Evolutionary conservation across 202 grass and related monocot species (phyloP).

Genomic region (Zizania palustris): DNA sequence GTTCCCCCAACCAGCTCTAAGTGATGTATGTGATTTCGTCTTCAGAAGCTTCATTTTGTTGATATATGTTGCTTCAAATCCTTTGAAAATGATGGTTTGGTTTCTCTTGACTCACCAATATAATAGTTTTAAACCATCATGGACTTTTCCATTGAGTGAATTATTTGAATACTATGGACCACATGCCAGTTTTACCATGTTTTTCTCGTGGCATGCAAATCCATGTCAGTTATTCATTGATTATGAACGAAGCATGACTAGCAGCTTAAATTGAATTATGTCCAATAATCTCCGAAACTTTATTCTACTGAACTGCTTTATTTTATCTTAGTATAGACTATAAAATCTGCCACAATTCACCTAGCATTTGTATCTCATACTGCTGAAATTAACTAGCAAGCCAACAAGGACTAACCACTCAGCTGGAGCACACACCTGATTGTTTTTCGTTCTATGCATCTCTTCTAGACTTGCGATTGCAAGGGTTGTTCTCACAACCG

Average conservation of each 20-base stretch:
- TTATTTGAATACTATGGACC: background rate
- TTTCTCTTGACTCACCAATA: conserved; percentile 36
- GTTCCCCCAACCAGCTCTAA: conserved; percentile 56
- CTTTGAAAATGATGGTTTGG: conserved; percentile 30
- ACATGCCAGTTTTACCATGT: conserved; percentile 3
- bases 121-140: background rate
- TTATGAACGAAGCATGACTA: background rate
- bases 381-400: background rate
- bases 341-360: background rate
- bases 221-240: background rate
- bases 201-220: background rate
- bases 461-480: background rate
- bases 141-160: background rate
- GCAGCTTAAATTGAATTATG: conserved; percentile 10
- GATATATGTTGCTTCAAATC: background rate
- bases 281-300: background rate
- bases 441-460: background rate
- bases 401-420: background rate
- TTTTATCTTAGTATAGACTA: background rate
- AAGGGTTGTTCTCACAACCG: background rate
- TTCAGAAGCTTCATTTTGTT: background rate
- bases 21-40: conserved; percentile 58
- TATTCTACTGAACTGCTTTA: background rate
- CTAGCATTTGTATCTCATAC: background rate
- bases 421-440: background rate